Conservation (phyloP, 352 stramenopile species). For the Pythium sukuiense region DNA sequence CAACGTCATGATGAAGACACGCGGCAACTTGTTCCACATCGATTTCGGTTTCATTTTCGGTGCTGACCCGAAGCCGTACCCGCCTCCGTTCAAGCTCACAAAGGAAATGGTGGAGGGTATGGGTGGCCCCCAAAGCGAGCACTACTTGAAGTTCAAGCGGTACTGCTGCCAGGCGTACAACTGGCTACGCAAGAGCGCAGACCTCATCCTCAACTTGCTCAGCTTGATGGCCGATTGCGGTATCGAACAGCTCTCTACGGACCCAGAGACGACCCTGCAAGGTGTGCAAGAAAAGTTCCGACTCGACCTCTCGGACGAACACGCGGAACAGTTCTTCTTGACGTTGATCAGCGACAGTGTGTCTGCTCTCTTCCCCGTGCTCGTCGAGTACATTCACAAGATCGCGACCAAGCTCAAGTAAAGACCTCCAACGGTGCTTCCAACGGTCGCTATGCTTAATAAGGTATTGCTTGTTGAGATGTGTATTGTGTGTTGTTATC, state of each 20-base stretch:
- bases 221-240: conserved; percentile 98
- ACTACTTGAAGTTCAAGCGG: conserved; percentile 93
- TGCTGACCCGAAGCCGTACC: conserved; percentile 97
- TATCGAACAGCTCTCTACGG: conserved; percentile 92
- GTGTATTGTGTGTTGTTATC: conserved; percentile 26
- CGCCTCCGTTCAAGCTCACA: conserved; percentile 98
- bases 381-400: conserved; percentile 91
- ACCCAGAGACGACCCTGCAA: conserved; percentile 80
- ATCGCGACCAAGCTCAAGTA: conserved; percentile 69
- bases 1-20: conserved; percentile 98
- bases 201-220: conserved; percentile 98
- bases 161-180: conserved; percentile 94
- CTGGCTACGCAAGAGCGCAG: conserved; percentile 96
- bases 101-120: conserved; percentile 98
- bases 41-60: conserved; percentile 99
- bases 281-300: conserved; percentile 97
- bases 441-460: conserved; percentile 3
- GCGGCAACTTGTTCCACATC: conserved; percentile 99
- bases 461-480: neutral
- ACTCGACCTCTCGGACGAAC: conserved; percentile 96
- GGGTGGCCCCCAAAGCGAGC: conserved; percentile 89
- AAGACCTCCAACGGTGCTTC: neutral
- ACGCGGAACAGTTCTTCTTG: conserved; percentile 97
- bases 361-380: conserved; percentile 86
- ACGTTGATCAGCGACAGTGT: conserved; percentile 96